Evolutionary conservation across 192 early-diverging fungal genomes (phyloP), one percentile per base, ranked within the genome.

Genomic region (Coemansia biformis): DNA sequence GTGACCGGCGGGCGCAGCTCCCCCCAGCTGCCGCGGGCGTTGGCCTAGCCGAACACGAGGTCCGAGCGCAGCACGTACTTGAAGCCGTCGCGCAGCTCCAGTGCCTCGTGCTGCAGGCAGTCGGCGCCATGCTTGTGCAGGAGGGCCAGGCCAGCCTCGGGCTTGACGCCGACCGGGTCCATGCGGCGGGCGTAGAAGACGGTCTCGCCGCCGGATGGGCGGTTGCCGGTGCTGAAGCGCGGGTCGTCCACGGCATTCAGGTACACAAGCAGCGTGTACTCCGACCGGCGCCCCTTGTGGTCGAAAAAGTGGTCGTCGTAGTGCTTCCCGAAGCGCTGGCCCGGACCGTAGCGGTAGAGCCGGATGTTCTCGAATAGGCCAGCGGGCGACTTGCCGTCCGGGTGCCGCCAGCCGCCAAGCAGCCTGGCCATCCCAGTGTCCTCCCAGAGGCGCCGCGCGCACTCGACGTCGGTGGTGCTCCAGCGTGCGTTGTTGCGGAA

Each of bases 21-120:
- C n/a, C n/a, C n/a, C n/a, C n/a, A n/a, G n/a, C n/a, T n/a, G n/a
- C n/a, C n/a, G 24, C 24, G 3, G 24, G 3, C 24, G 24, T 30
- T 1, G 18, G 19, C 28, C 29, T 43, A 75, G 7, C 49, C 60
- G 52, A 73, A 80, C 11, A 83, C 50, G 0, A 83, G 65, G 55
- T 83, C 81, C 13, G 81, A 80, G 2, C 81, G 61, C 38, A 83
- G 38, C 6, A 83, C 72, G 32, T 80, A 83, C 48, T 83, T 83
- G 59, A 51, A 73, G 29, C 81, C 77, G 31, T 69, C 59, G 26
- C 58, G 57, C 5, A 83, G 70, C 35, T 69, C 72, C 33, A 71
- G 51, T 0, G 66, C 79, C 28, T 83, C 81, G 61, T 83, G 81
- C 48, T 79, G 63, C 31, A 83, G 68, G 44, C 81, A 83, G 45